phyloP scores from a whole-genome alignment of 306 rosid species.

The Lithocarpus polystachyus region DNA sequence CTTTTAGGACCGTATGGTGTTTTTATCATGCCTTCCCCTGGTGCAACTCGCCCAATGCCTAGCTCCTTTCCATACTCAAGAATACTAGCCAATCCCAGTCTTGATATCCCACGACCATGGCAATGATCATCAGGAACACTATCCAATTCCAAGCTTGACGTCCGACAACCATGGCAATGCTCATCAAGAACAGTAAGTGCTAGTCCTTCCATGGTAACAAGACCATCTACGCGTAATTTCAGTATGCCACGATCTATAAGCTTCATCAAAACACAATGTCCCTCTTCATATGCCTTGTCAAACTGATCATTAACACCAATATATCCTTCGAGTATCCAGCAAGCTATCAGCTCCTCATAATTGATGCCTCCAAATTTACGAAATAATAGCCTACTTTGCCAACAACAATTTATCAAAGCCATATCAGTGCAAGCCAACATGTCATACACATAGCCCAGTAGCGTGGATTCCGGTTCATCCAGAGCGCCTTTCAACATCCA shows the following conservation, averaged over 20 bases:
- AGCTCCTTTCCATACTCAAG: slow-evolving; percentile 10
- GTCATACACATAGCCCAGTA: slow-evolving; percentile 17
- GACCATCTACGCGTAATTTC: slow-evolving; percentile 12
- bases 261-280: slow-evolving; percentile 29
- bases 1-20: neutral
- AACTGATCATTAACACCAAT: slow-evolving; percentile 14
- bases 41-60: slow-evolving; percentile 24
- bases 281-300: slow-evolving; percentile 25
- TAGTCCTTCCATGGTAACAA: slow-evolving; percentile 5
- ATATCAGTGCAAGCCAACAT: neutral
- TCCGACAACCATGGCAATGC: neutral
- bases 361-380: slow-evolving; percentile 11
- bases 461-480: neutral
- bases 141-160: slow-evolving; percentile 25
- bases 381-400: slow-evolving; percentile 24
- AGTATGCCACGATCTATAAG: slow-evolving; percentile 25
- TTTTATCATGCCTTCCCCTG: slow-evolving; percentile 23
- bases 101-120: neutral
- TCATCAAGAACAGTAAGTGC: neutral
- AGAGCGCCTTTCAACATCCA: neutral
- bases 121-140: neutral
- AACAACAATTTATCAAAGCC: slow-evolving; percentile 11
- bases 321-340: slow-evolving; percentile 41
- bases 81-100: slow-evolving; percentile 26
- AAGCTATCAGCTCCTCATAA: slow-evolving; percentile 34